phyloP scores from a whole-genome alignment of 2,329 filamentous ascomycete genomes.

The Stagonosporopsis chrysanthemi region DNA sequence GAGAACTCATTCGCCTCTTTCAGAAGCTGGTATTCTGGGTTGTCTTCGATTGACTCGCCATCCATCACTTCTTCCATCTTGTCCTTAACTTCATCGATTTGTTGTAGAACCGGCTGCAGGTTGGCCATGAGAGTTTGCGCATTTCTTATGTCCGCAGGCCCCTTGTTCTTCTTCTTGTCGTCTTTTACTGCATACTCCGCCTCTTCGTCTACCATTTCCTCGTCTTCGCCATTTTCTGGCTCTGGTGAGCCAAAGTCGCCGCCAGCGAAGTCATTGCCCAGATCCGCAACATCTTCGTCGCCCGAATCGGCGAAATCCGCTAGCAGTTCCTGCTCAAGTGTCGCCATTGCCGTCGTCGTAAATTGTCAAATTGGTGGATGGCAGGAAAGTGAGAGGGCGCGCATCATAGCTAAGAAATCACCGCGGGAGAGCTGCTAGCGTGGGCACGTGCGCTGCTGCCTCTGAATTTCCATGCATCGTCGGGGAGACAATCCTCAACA shows the following conservation, averaged over 20 bases:
- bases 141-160: constrained; percentile 72
- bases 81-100: constrained; percentile 54
- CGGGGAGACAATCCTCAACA: background rate
- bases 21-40: constrained; percentile 87
- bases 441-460: constrained; percentile 17
- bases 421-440: constrained; percentile 20
- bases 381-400: constrained; percentile 12
- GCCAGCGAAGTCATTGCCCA: constrained; percentile 48
- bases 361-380: constrained; percentile 1
- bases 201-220: constrained; percentile 67
- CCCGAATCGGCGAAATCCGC: constrained; percentile 90
- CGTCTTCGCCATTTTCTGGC: constrained; percentile 66
- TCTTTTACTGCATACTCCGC: constrained; percentile 61
- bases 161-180: constrained; percentile 74
- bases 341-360: constrained; percentile 67
- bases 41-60: constrained; percentile 83
- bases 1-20: constrained; percentile 90
- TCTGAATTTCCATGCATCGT: constrained; percentile 14
- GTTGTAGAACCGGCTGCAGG: constrained; percentile 81
- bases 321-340: constrained; percentile 88
- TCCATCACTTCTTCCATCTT: constrained; percentile 77
- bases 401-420: constrained; percentile 20
- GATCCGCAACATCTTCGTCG: constrained; percentile 57
- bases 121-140: constrained; percentile 83
- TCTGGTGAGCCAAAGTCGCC: constrained; percentile 36